These are phyloP conservation scores for Aspergillus homomorphus DNA, from an alignment of 495 filamentous ascomycete species.

Conservation along the genomic window DNA sequence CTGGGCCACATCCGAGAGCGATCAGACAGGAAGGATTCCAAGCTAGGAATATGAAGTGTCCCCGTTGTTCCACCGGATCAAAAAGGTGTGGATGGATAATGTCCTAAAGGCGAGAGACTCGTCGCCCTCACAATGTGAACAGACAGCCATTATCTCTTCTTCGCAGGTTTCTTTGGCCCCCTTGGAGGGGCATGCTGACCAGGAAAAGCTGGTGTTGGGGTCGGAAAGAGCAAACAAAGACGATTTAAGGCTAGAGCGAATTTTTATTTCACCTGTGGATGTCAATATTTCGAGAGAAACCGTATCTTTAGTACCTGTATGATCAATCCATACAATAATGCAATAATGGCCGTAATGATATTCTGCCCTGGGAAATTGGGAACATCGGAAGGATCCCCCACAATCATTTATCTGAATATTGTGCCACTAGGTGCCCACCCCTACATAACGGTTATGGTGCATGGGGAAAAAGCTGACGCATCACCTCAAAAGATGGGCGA, in stretches of 20 bases:
- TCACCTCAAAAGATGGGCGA: not conserved
- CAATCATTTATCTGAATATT: conserved; percentile 7
- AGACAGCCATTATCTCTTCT: not conserved
- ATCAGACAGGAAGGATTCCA: conserved; percentile 1
- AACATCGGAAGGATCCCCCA: conserved; percentile 2
- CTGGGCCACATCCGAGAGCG: conserved; percentile 5
- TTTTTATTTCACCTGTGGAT: too few species aligned
- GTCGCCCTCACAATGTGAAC: too few species aligned
- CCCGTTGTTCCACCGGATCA: too few species aligned
- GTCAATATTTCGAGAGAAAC: not conserved
- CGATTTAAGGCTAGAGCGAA: not conserved
- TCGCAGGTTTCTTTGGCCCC: not conserved
- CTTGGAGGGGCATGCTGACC: not conserved
- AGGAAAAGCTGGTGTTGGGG: not conserved
- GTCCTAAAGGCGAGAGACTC: too few species aligned
- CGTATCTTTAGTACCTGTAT: not conserved
- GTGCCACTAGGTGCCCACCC: not conserved
- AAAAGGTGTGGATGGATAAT: too few species aligned
- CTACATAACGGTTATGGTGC: conserved; percentile 3
- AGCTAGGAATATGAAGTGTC: not conserved
- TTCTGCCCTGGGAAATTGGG: not conserved
- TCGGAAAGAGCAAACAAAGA: not conserved
- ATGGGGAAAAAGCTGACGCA: conserved; percentile 5
- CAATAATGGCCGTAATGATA: not conserved
- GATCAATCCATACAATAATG: not conserved